Base-by-base conservation (phyloP, 495 filamentous ascomycete genomes). In the Antarctomyces pellizariae region DNA sequence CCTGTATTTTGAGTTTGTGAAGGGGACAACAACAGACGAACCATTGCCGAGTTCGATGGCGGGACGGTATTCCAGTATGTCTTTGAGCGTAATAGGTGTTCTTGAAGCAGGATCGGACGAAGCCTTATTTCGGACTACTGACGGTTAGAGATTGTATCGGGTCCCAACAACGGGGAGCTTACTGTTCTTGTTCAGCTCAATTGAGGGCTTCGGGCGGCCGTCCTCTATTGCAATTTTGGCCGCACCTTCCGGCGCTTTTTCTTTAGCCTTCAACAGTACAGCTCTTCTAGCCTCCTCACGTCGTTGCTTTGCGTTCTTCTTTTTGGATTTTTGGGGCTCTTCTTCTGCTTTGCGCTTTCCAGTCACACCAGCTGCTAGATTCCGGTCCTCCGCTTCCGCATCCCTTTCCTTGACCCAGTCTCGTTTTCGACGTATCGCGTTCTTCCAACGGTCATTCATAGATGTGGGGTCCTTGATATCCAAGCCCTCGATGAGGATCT, bases 1-100 rank as follows among this genome's bases (percentile, higher is more conserved):
- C 9, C 55, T 60, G 39, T 79, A 89, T 28, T 73, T 75, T 27
- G 62, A 44, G 41, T 79, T 79, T 22, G 70, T 58, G 38, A 90
- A 92, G 1, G 79, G 69, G 27, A 59, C 57, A 26, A 35, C 37
- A 33, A 30, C 22, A 21, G 29, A 12, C 40, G n/a, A n/a, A n/a
- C n/a, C n/a, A n/a, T n/a, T n/a, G n/a, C n/a, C n/a, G n/a, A n/a
- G n/a, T n/a, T n/a, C n/a, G n/a, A n/a, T n/a, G n/a, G n/a, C n/a
- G n/a, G n/a, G n/a, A n/a, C n/a, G n/a, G n/a, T n/a, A n/a, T n/a
- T n/a, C n/a, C n/a, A n/a, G n/a, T n/a, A n/a, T n/a, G n/a, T n/a
- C n/a, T n/a, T n/a, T n/a, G n/a, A n/a, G n/a, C n/a, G n/a, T n/a
- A n/a, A n/a, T n/a, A n/a, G n/a, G n/a, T n/a, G n/a, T n/a, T n/a